Percentiles rank a stretch among this genome's conserved stretches.
Conservation (phyloP, 2,329 filamentous ascomycete species). For the Orbilia quercus region DNA sequence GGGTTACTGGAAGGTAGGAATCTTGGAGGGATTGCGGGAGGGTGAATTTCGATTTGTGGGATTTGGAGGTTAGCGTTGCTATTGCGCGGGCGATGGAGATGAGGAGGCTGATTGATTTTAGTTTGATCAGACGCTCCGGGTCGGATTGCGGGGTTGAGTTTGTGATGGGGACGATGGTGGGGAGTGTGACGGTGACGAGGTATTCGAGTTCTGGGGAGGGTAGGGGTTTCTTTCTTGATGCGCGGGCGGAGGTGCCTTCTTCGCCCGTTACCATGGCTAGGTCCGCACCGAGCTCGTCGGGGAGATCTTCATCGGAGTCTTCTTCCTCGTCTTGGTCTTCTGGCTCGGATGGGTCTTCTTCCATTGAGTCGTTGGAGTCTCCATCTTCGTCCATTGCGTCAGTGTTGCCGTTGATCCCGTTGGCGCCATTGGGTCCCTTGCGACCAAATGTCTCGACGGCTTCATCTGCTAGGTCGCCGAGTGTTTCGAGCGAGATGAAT, state of each 20-base stretch:
- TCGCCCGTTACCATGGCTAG: conserved; percentile 73
- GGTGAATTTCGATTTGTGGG: conserved; percentile 39
- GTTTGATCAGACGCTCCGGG: conserved; percentile 65
- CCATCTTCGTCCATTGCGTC: conserved; percentile 63
- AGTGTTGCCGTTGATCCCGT: conserved; percentile 64
- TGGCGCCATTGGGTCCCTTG: conserved; percentile 43
- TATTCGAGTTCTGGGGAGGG: conserved; percentile 65
- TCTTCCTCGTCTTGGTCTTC: conserved; percentile 62
- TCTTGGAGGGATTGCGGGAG: conserved; percentile 65
- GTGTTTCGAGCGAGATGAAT: conserved; percentile 44
- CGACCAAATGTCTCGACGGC: conserved; percentile 38
- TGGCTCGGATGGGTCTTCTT: conserved; percentile 13
- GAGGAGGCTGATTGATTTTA: conserved; percentile 70
- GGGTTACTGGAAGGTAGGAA: conserved; percentile 70
- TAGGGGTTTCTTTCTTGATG: conserved; percentile 42
- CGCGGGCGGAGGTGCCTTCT: conserved; percentile 60
- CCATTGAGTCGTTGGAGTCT: conserved; percentile 61
- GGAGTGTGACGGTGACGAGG: conserved; percentile 66
- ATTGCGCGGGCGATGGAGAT: conserved; percentile 76
- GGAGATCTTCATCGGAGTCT: conserved; percentile 69
- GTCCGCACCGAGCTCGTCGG: conserved; percentile 72
- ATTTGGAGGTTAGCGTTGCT: conserved; percentile 35
- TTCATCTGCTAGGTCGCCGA: conserved; percentile 23
- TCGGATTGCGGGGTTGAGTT: conserved; percentile 64
- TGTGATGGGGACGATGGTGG: conserved; percentile 67